Evolutionary conservation across 805 yeast genomes (phyloP), one percentile per base, ranked within the genome.

Genomic region (Yamadazyma laniorum): DNA sequence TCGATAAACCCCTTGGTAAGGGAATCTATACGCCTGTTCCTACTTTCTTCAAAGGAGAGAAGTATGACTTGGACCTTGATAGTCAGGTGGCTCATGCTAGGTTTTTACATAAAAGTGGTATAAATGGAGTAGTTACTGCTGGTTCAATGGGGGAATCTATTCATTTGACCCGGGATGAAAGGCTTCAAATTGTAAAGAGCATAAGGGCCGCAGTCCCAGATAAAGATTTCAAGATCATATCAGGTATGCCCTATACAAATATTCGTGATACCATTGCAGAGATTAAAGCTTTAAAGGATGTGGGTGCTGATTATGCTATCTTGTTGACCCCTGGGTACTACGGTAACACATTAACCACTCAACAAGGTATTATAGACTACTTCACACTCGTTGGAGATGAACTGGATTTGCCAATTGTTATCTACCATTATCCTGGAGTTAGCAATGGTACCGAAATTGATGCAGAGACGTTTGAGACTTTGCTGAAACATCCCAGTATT

Each of bases 111-210:
- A 41, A 42, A 5, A 45, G 45, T 25, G 69, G 70, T 4, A 53
- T 66, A 15, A 46, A 47, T 17, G 67, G 68, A 14, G 42, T 64
- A 16, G 66, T 65, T n/a, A 49, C 63, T 16, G 46, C 63, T 14
- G 72, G 72, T 1, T 64, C 70, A 3, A 63, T 64, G 58, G 72
- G 72, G 7, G 72, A 66, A 46, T 55, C 65, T n/a, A 47, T 54
- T 9, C 65, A 64, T 40, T 47, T 65, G 21, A 58, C 59, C 6
- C 42, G 51, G 26, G 44, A 50, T 12, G 72, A 66, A 40, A 49
- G 70, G 32, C 38, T 48, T 6, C 32, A 40, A 9, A 32, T 63
- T 8, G 43, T 64, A 11, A 35, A 42, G 7, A 35, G 55, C 1
- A 46, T 64, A 16, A 50, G 65, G 32, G 32, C 39, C 4, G 66